These are phyloP conservation scores for Penicillium sp. DNA, from an alignment of 2,329 filamentous ascomycete species.

Conservation along the genomic window DNA sequence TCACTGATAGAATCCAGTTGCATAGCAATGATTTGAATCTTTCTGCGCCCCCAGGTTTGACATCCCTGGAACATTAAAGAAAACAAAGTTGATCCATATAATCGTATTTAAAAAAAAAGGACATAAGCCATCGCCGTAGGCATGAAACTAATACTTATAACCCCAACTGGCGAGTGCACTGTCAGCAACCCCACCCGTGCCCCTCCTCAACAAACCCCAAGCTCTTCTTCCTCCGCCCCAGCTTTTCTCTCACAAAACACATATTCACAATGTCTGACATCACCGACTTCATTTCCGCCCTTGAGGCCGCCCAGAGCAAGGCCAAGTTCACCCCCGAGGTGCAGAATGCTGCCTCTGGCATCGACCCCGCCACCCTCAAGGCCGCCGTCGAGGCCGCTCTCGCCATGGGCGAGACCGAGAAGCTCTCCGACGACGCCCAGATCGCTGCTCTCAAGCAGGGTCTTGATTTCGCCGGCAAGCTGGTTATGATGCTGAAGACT, in stretches of 20 bases:
- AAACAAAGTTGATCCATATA: not conserved
- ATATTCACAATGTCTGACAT: constrained; percentile 29
- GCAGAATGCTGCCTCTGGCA: constrained; percentile 24
- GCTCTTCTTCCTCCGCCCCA: constrained; percentile 1
- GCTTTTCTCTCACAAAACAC: not conserved
- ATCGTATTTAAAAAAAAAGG: too few species aligned
- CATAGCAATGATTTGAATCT: not conserved
- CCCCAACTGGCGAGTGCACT: constrained; percentile 15
- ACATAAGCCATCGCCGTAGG: too few species aligned
- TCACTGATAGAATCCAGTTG: not conserved
- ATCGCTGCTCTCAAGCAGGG: constrained; percentile 19
- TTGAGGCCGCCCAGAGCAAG: constrained; percentile 27
- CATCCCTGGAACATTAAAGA: not conserved
- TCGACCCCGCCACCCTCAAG: constrained; percentile 28
- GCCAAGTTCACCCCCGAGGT: constrained; percentile 30
- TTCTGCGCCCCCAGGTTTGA: not conserved
- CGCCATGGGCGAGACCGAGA: constrained; percentile 17
- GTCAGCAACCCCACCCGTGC: constrained; percentile 14
- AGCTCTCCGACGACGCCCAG: constrained; percentile 14
- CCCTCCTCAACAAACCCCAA: constrained; percentile 11
- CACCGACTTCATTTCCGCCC: constrained; percentile 25
- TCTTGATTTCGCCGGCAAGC: constrained; percentile 32
- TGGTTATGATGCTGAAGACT: constrained; percentile 29
- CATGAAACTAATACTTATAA: not conserved
- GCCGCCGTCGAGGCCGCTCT: constrained; percentile 15